A percentile compares a stretch with the other conserved stretches of the same genome.
Evolutionary conservation across 495 filamentous ascomycete genomes (phyloP).

Genomic region (Xylaria castorea): DNA sequence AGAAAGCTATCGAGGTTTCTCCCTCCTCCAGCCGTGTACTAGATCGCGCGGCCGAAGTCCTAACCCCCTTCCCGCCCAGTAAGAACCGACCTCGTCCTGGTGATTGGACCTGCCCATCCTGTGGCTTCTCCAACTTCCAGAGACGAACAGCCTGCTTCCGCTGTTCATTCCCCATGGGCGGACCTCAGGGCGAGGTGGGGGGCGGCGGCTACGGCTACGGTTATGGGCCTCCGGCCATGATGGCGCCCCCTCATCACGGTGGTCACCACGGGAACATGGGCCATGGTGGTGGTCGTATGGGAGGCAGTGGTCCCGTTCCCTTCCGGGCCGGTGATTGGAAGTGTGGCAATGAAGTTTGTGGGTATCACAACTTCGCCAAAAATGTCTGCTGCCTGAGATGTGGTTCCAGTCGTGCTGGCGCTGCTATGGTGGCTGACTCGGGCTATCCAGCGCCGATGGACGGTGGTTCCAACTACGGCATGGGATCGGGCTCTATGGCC

Average conservation of each 20-base stretch:
- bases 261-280: conserved; percentile 77
- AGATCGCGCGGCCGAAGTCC: conserved; percentile 91
- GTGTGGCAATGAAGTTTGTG: conserved; percentile 96
- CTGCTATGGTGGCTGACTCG: conserved; percentile 91
- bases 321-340: conserved; percentile 99
- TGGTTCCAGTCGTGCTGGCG: conserved; percentile 90
- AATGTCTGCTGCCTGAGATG: conserved; percentile 97
- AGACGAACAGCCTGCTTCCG: conserved; percentile 98
- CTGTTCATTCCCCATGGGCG: conserved; percentile 92
- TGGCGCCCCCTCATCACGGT: conserved; percentile 83
- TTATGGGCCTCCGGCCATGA: conserved; percentile 73
- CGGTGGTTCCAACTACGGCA: conserved; percentile 76
- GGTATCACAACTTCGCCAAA: conserved; percentile 99
- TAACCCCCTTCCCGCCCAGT: conserved; percentile 95
- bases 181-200: conserved; percentile 75
- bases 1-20: conserved; percentile 98
- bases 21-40: conserved; percentile 95
- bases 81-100: conserved; percentile 97
- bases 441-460: conserved; percentile 93
- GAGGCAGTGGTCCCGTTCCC: conserved; percentile 86
- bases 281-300: conserved; percentile 73
- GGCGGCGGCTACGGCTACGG: conserved; percentile 80
- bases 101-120: conserved; percentile 98
- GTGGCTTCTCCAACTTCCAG: conserved; percentile 93
- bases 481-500: conserved; percentile 79